phyloP scores from a whole-genome alignment of 2,329 filamentous ascomycete species.

The Cladophialophora chaetospira region DNA sequence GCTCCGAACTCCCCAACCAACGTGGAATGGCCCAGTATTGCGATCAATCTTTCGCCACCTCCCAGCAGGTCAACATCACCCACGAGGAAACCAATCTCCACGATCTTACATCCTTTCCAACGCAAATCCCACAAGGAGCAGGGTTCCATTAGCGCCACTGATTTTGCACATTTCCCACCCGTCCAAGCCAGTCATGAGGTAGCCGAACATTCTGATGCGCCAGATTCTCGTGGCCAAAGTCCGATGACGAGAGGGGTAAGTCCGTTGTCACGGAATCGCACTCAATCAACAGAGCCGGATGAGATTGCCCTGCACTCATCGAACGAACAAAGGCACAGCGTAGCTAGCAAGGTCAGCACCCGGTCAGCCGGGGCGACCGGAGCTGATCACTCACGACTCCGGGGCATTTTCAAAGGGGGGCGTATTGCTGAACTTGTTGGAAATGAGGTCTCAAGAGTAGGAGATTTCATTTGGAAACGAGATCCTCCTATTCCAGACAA shows the following conservation, averaged over 20 bases:
- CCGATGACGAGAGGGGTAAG: slow-evolving; percentile 26
- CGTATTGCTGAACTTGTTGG: slow-evolving; percentile 73
- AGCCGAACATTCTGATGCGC: slow-evolving; percentile 12
- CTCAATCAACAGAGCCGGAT: slow-evolving; percentile 14
- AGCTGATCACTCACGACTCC: slow-evolving; percentile 59
- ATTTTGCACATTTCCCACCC: slow-evolving; percentile 31
- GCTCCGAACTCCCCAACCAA: slow-evolving; percentile 44
- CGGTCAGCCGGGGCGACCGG: slow-evolving; percentile 49
- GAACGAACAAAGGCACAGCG: slow-evolving; percentile 18
- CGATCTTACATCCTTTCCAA: slow-evolving; percentile 43
- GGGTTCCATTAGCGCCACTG: slow-evolving; percentile 47
- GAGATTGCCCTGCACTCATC: slow-evolving; percentile 8
- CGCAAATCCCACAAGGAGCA: slow-evolving; percentile 33
- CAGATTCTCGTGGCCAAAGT: slow-evolving; percentile 29
- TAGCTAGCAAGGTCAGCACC: slow-evolving; percentile 41
- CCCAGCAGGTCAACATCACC: slow-evolving; percentile 67
- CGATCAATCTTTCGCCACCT: slow-evolving; percentile 64
- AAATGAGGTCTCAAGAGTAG: slow-evolving; percentile 63
- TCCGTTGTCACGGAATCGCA: slow-evolving; percentile 23
- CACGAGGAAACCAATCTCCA: slow-evolving; percentile 55
- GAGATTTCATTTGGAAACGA: slow-evolving; percentile 62
- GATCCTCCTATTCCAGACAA: slow-evolving; percentile 51
- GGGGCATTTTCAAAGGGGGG: slow-evolving; percentile 76
- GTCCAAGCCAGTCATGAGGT: slow-evolving; percentile 6
- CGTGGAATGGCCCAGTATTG: slow-evolving; percentile 59